Evolutionary conservation across 371 early-diverging fungal species (phyloP).

Genomic region (Zancudomyces culisetae): DNA sequence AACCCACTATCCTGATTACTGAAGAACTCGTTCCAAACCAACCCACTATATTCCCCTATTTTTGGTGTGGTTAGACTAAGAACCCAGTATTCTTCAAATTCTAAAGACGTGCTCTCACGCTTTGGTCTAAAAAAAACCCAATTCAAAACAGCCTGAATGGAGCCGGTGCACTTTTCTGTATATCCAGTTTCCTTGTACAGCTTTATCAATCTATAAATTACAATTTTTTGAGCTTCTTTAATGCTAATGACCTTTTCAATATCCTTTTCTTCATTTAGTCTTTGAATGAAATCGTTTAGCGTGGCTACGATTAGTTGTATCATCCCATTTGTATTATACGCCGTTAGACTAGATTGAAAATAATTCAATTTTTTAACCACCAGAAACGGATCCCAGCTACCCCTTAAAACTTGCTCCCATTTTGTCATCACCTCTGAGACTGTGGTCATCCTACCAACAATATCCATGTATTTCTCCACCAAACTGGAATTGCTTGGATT

Average conservation of each 20-base stretch:
- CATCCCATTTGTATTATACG: neutral
- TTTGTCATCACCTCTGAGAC: conserved; percentile 3
- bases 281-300: neutral
- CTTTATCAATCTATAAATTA: neutral
- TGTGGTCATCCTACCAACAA: neutral
- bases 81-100: too few species aligned
- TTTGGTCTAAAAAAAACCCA: conserved; percentile 1
- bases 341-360: neutral
- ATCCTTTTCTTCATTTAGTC: neutral
- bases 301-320: neutral
- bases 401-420: conserved; percentile 1
- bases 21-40: neutral
- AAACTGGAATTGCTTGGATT: conserved; percentile 2
- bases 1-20: too few species aligned
- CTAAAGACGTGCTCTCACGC: neutral
- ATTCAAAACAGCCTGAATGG: neutral
- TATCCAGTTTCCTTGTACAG: conserved; percentile 1
- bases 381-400: conserved; percentile 1
- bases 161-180: neutral
- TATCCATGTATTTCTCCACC: neutral
- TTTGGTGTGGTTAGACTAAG: neutral
- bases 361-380: neutral
- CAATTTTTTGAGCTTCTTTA: neutral
- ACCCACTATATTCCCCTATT: neutral
- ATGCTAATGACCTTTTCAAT: neutral